A percentile compares a stretch with the other conserved stretches of the same genome.
phyloP scores from a whole-genome alignment of 306 rosid species.

The peach (Prunus persica) region Prunus_persica_NCBIv2 NC_034009.1:3341001-3341500 shows the following conservation, averaged over 20 bases:
- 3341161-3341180: conserved; percentile 62
- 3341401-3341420: conserved; percentile 34
- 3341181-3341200: conserved; percentile 42
- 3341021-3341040: conserved; percentile 70
- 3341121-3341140: conserved; percentile 38
- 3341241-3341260: conserved; percentile 75
- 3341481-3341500: conserved; percentile 46
- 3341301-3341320: conserved; percentile 42
- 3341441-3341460: conserved; percentile 43
- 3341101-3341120: conserved; percentile 43
- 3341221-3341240: conserved; percentile 66
- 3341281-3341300: conserved; percentile 89
- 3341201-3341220: conserved; percentile 54
- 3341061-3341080: conserved; percentile 55
- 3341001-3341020: conserved; percentile 41
- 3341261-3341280: conserved; percentile 85
- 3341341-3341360: conserved; percentile 53
- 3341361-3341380: conserved; percentile 49
- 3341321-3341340: conserved; percentile 51
- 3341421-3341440: conserved; percentile 35
- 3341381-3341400: conserved; percentile 37
- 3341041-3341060: conserved; percentile 54
- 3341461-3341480: conserved; percentile 42
- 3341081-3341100: conserved; percentile 87
- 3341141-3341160: conserved; percentile 59